Percentiles rank a stretch among this genome's conserved stretches.
These are phyloP conservation scores for Coriolopsis trogii DNA, from an alignment of 1,284 basidiomycete genomes.

Conservation along the genomic window DNA sequence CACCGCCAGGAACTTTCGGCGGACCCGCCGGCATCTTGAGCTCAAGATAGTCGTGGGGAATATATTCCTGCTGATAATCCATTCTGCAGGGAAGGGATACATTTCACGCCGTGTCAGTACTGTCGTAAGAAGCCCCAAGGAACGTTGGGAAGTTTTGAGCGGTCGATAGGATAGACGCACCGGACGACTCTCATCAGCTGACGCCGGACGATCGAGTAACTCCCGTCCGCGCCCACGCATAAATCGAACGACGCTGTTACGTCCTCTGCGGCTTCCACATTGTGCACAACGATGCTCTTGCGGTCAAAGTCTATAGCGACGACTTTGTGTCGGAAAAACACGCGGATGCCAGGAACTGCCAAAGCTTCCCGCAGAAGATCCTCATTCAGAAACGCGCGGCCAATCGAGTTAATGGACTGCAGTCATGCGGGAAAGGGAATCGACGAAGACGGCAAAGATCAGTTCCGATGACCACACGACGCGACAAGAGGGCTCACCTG, in stretches of 20 bases:
- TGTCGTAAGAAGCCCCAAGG: slow-evolving; percentile 19
- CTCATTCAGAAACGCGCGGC: slow-evolving; percentile 86
- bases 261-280: slow-evolving; percentile 48
- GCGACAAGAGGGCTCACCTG: slow-evolving; percentile 58
- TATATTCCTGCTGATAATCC: slow-evolving; percentile 93
- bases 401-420: slow-evolving; percentile 93
- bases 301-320: slow-evolving; percentile 74
- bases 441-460: slow-evolving; percentile 25
- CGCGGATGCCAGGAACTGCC: slow-evolving; percentile 62
- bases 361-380: slow-evolving; percentile 76
- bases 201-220: slow-evolving; percentile 81
- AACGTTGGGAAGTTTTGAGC: slow-evolving; percentile 13
- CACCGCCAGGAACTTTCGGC: slow-evolving; percentile 51
- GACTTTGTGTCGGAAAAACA: slow-evolving; percentile 85
- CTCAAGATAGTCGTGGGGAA: slow-evolving; percentile 95
- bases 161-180: slow-evolving; percentile 46
- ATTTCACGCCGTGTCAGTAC: slow-evolving; percentile 14
- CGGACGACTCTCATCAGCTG: slow-evolving; percentile 91
- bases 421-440: slow-evolving; percentile 22
- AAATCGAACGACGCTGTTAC: slow-evolving; percentile 70
- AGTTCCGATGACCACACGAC: slow-evolving; percentile 10
- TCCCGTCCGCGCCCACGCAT: slow-evolving; percentile 89
- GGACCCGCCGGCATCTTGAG: slow-evolving; percentile 89
- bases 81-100: slow-evolving; percentile 59
- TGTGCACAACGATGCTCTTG: slow-evolving; percentile 52